Evolutionary conservation across 352 stramenopile genomes (phyloP), one percentile per base, ranked within the genome.

Genomic region (Pythium phragmiticola): DNA sequence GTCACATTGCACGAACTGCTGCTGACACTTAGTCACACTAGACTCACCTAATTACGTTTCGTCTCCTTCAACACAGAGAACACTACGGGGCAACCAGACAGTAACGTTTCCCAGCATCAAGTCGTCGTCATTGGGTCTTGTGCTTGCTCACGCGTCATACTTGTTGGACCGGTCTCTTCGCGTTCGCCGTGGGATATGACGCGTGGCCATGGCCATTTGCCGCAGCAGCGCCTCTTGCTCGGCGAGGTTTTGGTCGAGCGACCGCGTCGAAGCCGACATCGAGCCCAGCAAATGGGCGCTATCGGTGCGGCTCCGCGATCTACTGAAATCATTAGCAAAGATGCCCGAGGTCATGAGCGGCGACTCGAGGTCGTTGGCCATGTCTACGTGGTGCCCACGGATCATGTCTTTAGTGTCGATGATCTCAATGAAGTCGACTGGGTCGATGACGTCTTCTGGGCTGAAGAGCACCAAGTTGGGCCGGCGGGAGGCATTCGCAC

Each of bases 391-490:
- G 0, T 56, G 68, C 0, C 73, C 58, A 7, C 72, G 74, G 26
- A 77, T 28, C 76, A 82, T 85, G 56, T 85, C 72, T 0, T 46
- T 78, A 37, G 76, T 85, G 57, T 85, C 74, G 41, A 85, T 82
- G 13, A 71, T 70, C 34, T 79, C 73, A 16, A 71, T 62, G 34
- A 81, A 69, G 28, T 84, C 75, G 17, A 64, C 61, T 55, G 53
- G 28, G 47, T 57, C 57, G 21, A 36, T 57, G 16, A 36, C 39
- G 45, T 65, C 57, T 26, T 57, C 47, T 1, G 57, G 57, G 3
- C 51, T n/a, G 28, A 55, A 63, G 16, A 55, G 45, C 43, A 47
- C 48, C 28, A 34, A 37, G 46, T 19, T 39, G 9, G 42, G 19
- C 46, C 57, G 30, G 33, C 47, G 50, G 19, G 66, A 63, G 39